phyloP scores from a whole-genome alignment of 306 rosid genomes.

The Potentilla sterilis region DNA sequence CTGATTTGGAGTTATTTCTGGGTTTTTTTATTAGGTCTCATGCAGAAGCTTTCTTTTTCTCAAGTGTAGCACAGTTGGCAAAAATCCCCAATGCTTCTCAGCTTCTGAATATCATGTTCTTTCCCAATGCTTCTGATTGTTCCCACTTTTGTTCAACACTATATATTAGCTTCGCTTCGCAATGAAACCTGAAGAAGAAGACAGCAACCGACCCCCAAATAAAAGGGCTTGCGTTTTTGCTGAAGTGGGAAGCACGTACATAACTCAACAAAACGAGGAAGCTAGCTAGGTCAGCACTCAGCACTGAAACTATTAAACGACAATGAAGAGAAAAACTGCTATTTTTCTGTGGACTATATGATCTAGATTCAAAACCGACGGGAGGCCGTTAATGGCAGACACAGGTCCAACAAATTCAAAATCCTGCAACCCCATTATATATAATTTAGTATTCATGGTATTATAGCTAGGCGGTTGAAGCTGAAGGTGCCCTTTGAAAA shows the following conservation, averaged over 20 bases:
- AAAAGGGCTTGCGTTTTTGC: conserved; percentile 5
- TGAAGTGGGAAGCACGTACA: conserved; percentile 4
- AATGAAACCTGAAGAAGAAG: neutral
- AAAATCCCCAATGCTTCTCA: no score
- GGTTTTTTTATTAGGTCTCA: neutral
- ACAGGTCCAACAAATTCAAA: conserved; percentile 20
- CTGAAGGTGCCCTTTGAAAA: conserved; percentile 35
- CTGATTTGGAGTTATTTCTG: neutral
- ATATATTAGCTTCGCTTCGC: neutral
- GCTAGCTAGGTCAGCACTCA: neutral
- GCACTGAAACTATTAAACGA: conserved; percentile 2
- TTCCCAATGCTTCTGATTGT: no score
- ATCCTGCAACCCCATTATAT: conserved; percentile 33
- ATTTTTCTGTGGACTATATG: neutral
- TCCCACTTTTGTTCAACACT: neutral
- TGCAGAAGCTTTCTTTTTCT: neutral
- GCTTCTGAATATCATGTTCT: neutral
- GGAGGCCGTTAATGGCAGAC: conserved; percentile 34
- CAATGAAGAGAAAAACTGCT: neutral
- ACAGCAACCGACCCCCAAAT: neutral
- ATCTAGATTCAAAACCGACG: conserved; percentile 1
- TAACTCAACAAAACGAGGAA: neutral
- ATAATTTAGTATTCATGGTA: conserved; percentile 16
- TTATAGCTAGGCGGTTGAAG: conserved; percentile 16
- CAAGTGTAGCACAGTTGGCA: neutral